Conservation (phyloP, 805 yeast genomes). For the Myxozyma udenii region DNA sequence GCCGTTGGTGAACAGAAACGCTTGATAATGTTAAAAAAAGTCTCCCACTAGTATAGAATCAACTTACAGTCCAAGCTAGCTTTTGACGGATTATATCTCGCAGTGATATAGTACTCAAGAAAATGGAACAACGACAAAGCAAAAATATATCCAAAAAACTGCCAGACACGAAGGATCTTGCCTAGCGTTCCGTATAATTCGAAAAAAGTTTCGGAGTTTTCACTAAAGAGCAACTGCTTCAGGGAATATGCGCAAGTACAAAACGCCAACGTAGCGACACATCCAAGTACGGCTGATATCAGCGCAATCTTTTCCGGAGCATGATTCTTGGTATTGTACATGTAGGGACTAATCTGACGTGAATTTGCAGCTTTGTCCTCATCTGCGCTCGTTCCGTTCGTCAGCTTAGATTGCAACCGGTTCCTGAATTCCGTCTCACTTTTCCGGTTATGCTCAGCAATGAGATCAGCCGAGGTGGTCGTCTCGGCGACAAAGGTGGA, state of each 20-base stretch:
- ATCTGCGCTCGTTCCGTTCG: background rate
- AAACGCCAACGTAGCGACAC: constrained; percentile 27
- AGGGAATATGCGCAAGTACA: constrained; percentile 12
- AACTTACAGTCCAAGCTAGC: constrained; percentile 56
- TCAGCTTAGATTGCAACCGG: background rate
- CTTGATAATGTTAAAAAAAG: constrained; percentile 10
- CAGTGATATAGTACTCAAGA: constrained; percentile 77
- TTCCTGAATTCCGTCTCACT: background rate
- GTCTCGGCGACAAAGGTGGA: too few relatives aligned
- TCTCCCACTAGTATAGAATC: background rate
- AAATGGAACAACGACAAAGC: constrained; percentile 67
- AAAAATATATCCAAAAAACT: constrained; percentile 50
- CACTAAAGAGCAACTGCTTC: background rate
- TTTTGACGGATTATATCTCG: constrained; percentile 62
- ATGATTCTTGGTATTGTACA: constrained; percentile 17
- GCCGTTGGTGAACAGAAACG: constrained; percentile 67
- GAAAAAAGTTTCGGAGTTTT: background rate
- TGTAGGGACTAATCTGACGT: background rate
- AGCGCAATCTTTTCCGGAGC: constrained; percentile 35
- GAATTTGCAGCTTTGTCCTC: background rate
- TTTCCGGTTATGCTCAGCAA: background rate
- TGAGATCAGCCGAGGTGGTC: too few relatives aligned
- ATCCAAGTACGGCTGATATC: constrained; percentile 36
- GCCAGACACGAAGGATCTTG: constrained; percentile 23
- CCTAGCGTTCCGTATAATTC: background rate